These are phyloP conservation scores for Herpetomonas tarakana DNA, from an alignment of 208 protist species.

Conservation along the genomic window DNA sequence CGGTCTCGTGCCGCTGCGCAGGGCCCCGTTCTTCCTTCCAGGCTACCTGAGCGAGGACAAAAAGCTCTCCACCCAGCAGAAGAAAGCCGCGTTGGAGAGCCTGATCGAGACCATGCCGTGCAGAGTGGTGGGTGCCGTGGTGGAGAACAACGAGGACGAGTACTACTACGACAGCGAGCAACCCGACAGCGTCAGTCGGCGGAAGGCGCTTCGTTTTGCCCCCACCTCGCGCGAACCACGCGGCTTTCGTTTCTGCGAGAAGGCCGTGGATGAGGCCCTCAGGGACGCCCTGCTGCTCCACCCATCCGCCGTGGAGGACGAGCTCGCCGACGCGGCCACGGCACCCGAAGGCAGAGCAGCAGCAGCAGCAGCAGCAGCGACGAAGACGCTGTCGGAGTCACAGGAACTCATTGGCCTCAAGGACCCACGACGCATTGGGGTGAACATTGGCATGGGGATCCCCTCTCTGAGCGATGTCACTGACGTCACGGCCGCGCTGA, in stretches of 20 bases:
- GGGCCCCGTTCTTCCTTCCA: conserved; percentile 66
- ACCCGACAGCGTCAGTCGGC: not conserved
- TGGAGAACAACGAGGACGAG: conserved; percentile 4
- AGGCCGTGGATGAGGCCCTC: conserved; percentile 66
- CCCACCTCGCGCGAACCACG: conserved; percentile 60
- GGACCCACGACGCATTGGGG: conserved; percentile 52
- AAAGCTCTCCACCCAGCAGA: conserved; percentile 16
- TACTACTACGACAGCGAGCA: not conserved
- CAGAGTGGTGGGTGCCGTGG: conserved; percentile 59
- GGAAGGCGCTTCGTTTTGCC: conserved; percentile 25
- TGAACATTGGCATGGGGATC: conserved; percentile 92
- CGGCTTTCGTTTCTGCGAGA: conserved; percentile 34
- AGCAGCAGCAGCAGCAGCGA: not conserved
- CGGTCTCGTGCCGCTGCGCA: conserved; percentile 35
- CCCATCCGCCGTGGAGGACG: conserved; percentile 16
- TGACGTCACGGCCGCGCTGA: conserved; percentile 56
- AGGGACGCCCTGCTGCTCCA: conserved; percentile 45
- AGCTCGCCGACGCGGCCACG: not conserved
- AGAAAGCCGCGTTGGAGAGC: conserved; percentile 23
- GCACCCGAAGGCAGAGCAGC: no score
- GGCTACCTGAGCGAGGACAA: conserved; percentile 43
- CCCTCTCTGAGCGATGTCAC: conserved; percentile 76
- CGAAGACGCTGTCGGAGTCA: not conserved
- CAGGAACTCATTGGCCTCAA: not conserved
- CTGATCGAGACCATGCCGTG: conserved; percentile 61